These are phyloP conservation scores for Rugosomyces carneus DNA, from an alignment of 1,284 basidiomycete genomes.

Conservation along the genomic window DNA sequence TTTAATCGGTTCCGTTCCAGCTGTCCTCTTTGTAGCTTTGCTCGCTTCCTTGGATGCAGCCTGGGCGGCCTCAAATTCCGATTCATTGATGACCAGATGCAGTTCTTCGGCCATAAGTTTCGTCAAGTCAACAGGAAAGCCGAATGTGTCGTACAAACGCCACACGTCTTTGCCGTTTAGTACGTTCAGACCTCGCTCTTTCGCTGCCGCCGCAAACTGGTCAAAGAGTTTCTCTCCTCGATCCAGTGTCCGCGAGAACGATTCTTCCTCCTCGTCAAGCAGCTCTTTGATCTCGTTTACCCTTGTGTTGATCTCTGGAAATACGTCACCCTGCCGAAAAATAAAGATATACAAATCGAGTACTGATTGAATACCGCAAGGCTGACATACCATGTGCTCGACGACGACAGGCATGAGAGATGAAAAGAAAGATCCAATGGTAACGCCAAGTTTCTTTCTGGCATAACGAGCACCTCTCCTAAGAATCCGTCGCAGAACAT, in stretches of 20 bases:
- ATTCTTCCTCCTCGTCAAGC: slow-evolving; percentile 95
- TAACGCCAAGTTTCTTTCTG: slow-evolving; percentile 91
- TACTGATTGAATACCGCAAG: too few relatives aligned
- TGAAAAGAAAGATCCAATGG: slow-evolving; percentile 95
- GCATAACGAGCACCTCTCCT: slow-evolving; percentile 92
- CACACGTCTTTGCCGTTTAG: slow-evolving; percentile 93
- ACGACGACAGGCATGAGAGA: slow-evolving; percentile 86
- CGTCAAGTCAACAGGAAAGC: slow-evolving; percentile 96
- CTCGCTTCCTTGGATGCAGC: slow-evolving; percentile 87
- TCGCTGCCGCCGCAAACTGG: slow-evolving; percentile 75
- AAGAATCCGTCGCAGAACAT: slow-evolving; percentile 90
- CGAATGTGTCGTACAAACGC: slow-evolving; percentile 97
- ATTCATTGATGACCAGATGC: slow-evolving; percentile 80
- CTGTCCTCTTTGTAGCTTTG: slow-evolving; percentile 74
- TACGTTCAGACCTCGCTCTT: slow-evolving; percentile 57
- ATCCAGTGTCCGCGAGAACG: slow-evolving; percentile 94
- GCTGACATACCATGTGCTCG: slow-evolving; percentile 69
- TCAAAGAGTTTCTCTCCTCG: slow-evolving; percentile 97
- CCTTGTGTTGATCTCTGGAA: slow-evolving; percentile 91
- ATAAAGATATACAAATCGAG: neutral
- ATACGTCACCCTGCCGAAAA: slow-evolving; percentile 66
- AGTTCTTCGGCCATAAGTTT: slow-evolving; percentile 97
- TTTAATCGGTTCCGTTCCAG: slow-evolving; percentile 68
- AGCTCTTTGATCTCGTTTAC: slow-evolving; percentile 90
- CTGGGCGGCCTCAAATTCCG: slow-evolving; percentile 88